These are phyloP conservation scores for Globisporangium splendens DNA, from an alignment of 352 stramenopile genomes.

Conservation along the genomic window DNA sequence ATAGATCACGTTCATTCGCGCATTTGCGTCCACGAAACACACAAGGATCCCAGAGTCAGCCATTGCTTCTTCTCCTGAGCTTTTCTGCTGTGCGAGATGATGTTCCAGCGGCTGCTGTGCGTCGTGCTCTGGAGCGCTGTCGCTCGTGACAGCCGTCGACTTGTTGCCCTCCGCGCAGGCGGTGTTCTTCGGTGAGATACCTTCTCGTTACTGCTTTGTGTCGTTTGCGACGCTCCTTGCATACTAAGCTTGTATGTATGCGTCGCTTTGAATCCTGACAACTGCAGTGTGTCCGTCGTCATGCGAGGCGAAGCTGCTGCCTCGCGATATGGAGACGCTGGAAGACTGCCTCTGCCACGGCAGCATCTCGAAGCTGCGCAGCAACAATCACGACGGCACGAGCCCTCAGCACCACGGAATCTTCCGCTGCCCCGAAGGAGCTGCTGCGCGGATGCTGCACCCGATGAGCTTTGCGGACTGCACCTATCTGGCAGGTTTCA, in stretches of 20 bases:
- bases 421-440: slow-evolving; percentile 36
- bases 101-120: slow-evolving; percentile 13
- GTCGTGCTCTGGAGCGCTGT: slow-evolving; percentile 8
- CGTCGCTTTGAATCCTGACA: neutral
- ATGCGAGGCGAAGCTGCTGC: slow-evolving; percentile 74
- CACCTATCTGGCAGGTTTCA: slow-evolving; percentile 23
- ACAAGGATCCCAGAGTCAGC: neutral
- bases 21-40: slow-evolving; percentile 12
- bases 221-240: neutral
- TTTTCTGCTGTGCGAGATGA: slow-evolving; percentile 11
- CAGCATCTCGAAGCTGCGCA: slow-evolving; percentile 1
- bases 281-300: slow-evolving; percentile 47
- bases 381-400: slow-evolving; percentile 12
- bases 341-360: slow-evolving; percentile 66
- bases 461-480: slow-evolving; percentile 45
- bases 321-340: slow-evolving; percentile 76
- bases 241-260: no score
- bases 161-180: slow-evolving; percentile 17
- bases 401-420: neutral
- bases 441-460: slow-evolving; percentile 24
- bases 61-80: neutral
- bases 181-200: slow-evolving; percentile 33
- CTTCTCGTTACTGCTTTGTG: neutral
- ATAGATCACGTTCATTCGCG: slow-evolving; percentile 13
- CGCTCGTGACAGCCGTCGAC: slow-evolving; percentile 11